These are phyloP conservation scores for Porcisia hertigi DNA, from an alignment of 208 protist species.

Conservation along the genomic window DNA sequence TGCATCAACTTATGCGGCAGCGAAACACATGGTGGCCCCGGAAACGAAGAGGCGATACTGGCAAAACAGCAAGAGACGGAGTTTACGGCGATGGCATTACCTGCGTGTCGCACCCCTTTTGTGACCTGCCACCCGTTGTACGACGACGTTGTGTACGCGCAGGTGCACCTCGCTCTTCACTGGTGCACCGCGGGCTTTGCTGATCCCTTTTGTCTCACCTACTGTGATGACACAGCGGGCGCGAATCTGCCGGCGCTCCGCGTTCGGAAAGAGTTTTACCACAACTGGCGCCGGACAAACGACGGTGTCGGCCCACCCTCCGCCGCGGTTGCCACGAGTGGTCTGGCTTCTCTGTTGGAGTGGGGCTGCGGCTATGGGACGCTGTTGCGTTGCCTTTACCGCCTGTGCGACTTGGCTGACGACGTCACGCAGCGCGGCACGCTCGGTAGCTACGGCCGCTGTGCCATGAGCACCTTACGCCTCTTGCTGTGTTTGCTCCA, in stretches of 20 bases:
- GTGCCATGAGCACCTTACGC: conserved; percentile 61
- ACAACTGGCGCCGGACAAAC: background rate
- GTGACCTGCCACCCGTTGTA: conserved; percentile 47
- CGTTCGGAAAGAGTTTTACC: conserved; percentile 27
- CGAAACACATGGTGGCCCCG: background rate
- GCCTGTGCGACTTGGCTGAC: conserved; percentile 53
- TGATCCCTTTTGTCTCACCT: conserved; percentile 64
- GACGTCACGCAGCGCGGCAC: conserved; percentile 34
- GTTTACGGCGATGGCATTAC: background rate
- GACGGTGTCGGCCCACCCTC: background rate
- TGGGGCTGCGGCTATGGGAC: conserved; percentile 76
- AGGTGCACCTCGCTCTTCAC: conserved; percentile 74
- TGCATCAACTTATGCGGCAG: background rate
- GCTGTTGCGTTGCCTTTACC: conserved; percentile 59
- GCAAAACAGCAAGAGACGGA: background rate
- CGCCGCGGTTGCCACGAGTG: conserved; percentile 8
- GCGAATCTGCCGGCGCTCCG: conserved; percentile 15
- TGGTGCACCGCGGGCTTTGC: conserved; percentile 53
- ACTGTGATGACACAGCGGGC: conserved; percentile 11
- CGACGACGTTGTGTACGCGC: conserved; percentile 41
- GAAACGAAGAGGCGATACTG: background rate
- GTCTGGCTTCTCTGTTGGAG: conserved; percentile 50
- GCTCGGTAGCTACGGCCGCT: conserved; percentile 78
- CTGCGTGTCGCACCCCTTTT: conserved; percentile 27
- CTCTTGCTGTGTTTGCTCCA: conserved; percentile 40